Base-by-base conservation (phyloP, 495 filamentous ascomycete genomes). In the Aeminium ludgeri region DNA sequence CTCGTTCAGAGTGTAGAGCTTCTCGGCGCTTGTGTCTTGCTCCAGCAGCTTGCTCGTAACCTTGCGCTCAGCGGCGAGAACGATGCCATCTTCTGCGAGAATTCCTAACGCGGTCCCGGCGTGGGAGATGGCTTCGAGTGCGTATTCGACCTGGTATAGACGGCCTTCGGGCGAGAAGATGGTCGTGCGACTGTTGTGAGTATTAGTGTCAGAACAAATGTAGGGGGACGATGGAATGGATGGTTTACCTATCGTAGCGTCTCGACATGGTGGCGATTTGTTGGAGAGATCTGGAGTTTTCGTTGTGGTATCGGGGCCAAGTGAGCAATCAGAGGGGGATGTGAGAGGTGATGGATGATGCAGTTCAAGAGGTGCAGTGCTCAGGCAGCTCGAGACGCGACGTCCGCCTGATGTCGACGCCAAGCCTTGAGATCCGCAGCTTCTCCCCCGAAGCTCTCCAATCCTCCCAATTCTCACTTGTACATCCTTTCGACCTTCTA, bases 121-220 rank as follows among this genome's bases (percentile, higher is more conserved):
- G 55, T 97, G 91, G 35, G 91, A 96, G 56, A 97, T 97, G 54
- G 89, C 89, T 59, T 97, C 89, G 16, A 97, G 75, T 11, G 89
- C 89, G 73, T 97, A 97, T 73, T 97, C 89, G 51, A 97, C 89
- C 65, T 97, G 89, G 63, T 97, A 97, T 38, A 97, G 73, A 52
- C 89, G 86, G 39, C 89, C 89, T 65, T 97, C 89, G 46, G 89
- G 89, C 36, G 89, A 97, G 74, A 97, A 97, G 70, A 96, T 97
- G 62, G 89, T 97, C 51, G 89, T 97, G 86, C 96, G 55, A 32
- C 41, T 39, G 36, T 28, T 10, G 28, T 23, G 17, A 35, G 20
- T 36, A 30, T 36, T n/a, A n/a, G n/a, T n/a, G n/a, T n/a, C n/a
- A n/a, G n/a, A n/a, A n/a, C n/a, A n/a, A n/a, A n/a, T n/a, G n/a